Base-by-base conservation (phyloP, 352 stramenopile genomes). In the Lagenidium giganteum region DNA sequence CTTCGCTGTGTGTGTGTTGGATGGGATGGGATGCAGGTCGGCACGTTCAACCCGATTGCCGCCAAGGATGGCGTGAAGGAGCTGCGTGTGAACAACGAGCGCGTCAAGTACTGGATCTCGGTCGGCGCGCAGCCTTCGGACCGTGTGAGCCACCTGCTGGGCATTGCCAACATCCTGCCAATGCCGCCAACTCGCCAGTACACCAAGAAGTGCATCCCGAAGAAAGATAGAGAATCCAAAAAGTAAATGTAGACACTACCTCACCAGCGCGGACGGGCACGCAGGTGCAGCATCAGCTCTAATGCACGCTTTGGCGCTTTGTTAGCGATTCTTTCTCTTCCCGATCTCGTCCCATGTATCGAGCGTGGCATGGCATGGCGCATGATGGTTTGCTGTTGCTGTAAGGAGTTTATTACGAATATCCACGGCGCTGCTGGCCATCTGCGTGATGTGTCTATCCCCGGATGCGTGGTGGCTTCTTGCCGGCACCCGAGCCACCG, bases 1-100 rank as follows among this genome's bases (percentile, higher is more conserved):
- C 14, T 46, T n/a, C 43, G 0, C 20, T 24, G 2, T 48, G 9
- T 35, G 23, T 22, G 3, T 18, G 3, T 42, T 8, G 36, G 11
- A 25, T 3, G 29, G 21, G 36, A 2, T 21, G 11, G 12, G 11
- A 4, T 22, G 21, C 31, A 92, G 80, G 57, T 94, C 30, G 82
- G 82, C 51, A 94, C 82, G 63, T 92, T 86, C 60, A 92, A 92
- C 66, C 82, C 82, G 26, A 87, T 94, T 44, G 82, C 82, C 12
- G 82, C 76, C 32, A 69, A 54, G 32, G 80, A 92, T 39, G 82
- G 82, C 44, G 76, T 94, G 43, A 94, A 94, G 64, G 79, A 94
- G 51, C 64, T 94, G 42, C 82, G 80, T 48, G 73, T 94, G 25
- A 92, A 92, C 72, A 88, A 60, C 61, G 79, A 92, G 51, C 77